Evolutionary conservation across 805 yeast species (phyloP).

Genomic region (Metschnikowia matae): DNA sequence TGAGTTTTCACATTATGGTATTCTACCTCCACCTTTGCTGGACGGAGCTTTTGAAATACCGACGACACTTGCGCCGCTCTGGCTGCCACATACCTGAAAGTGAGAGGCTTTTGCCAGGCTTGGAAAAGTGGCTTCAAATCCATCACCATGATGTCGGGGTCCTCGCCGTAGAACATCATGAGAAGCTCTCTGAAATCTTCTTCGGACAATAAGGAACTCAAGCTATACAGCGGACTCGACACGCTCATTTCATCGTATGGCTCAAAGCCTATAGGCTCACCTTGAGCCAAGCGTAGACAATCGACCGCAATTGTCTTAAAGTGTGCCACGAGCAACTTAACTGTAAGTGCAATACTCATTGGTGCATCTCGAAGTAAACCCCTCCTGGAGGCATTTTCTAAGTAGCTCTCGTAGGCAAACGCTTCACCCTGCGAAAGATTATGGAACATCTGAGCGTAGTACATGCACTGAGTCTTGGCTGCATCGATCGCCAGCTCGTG

Average conservation of each 20-base stretch:
- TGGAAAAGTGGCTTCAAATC: conserved; percentile 27
- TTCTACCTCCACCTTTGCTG: conserved; percentile 48
- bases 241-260: conserved; percentile 30
- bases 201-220: conserved; percentile 10
- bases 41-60: conserved; percentile 32
- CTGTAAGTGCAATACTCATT: conserved; percentile 37
- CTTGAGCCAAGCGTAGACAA: conserved; percentile 42
- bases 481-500: conserved; percentile 47
- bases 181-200: conserved; percentile 9
- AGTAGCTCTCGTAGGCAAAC: conserved; percentile 38
- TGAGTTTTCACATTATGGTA: conserved; percentile 39
- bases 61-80: conserved; percentile 47
- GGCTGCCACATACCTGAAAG: conserved; percentile 53
- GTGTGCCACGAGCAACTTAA: conserved; percentile 37
- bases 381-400: conserved; percentile 46
- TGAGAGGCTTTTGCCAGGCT: conserved; percentile 52
- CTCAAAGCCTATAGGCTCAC: conserved; percentile 39
- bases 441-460: conserved; percentile 46
- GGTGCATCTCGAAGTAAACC: conserved; percentile 47
- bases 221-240: conserved; percentile 3
- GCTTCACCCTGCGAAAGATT: conserved; percentile 16
- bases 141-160: conserved; percentile 19
- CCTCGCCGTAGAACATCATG: conserved; percentile 11
- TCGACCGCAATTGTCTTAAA: conserved; percentile 38
- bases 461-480: conserved; percentile 57